Evolutionary conservation across 108 stramenopile species (phyloP).

Genomic region (Cylindrotheca fusiformis): DNA sequence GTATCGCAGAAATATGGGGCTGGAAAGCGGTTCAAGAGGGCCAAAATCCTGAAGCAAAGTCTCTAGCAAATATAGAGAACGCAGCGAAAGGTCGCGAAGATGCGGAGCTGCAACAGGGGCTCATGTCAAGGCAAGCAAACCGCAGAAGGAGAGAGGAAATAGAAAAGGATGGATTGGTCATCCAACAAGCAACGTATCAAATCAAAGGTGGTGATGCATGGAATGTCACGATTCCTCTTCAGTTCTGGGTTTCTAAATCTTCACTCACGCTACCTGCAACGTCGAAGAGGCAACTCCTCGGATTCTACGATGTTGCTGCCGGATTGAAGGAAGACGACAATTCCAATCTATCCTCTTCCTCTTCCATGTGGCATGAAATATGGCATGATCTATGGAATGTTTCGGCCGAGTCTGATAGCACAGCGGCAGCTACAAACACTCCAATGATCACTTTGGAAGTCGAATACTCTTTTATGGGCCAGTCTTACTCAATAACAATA

Average conservation of each 20-base stretch:
- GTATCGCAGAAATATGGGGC: conserved; percentile 29
- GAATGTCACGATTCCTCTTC: conserved; percentile 67
- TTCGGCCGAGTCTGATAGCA: background rate
- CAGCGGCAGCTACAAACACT: background rate
- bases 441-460: conserved; percentile 16
- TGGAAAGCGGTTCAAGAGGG: conserved; percentile 14
- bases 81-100: conserved; percentile 32
- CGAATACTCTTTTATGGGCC: conserved; percentile 26
- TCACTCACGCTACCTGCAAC: conserved; percentile 42
- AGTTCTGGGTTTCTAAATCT: conserved; percentile 67
- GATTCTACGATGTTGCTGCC: conserved; percentile 58
- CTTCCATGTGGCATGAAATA: conserved; percentile 5
- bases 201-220: conserved; percentile 28
- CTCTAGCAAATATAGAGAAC: background rate
- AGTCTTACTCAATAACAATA: conserved; percentile 27
- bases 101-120: conserved; percentile 44
- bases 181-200: conserved; percentile 52
- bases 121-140: conserved; percentile 59
- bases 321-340: background rate
- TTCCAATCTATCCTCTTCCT: background rate
- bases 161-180: conserved; percentile 60
- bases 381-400: conserved; percentile 23
- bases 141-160: conserved; percentile 42
- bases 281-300: conserved; percentile 63
- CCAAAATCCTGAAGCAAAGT: background rate